phyloP scores from a whole-genome alignment of 2,329 filamentous ascomycete species.

The Setomelanomma holmii region DNA sequence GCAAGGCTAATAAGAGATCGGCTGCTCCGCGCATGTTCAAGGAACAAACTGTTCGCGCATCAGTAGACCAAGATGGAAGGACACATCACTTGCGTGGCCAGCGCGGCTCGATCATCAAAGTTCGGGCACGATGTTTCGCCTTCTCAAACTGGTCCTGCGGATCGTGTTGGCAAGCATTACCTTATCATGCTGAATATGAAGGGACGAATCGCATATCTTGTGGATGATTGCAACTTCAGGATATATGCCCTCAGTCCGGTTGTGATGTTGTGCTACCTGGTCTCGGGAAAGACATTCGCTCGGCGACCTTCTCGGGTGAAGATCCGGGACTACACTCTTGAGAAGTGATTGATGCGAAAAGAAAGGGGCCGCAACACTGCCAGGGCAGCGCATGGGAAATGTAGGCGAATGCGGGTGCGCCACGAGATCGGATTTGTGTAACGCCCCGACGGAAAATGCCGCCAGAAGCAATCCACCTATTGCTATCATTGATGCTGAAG shows the following conservation, averaged over 20 bases:
- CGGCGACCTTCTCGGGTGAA: too few species aligned
- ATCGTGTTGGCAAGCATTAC: too few species aligned
- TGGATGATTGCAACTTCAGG: too few species aligned
- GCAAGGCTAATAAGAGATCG: constrained; percentile 12
- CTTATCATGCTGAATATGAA: too few species aligned
- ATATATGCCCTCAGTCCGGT: too few species aligned
- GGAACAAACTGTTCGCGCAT: background rate
- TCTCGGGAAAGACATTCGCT: background rate
- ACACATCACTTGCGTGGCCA: too few species aligned
- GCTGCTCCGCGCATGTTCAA: constrained; percentile 3
- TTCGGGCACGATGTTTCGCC: too few species aligned
- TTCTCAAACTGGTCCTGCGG: too few species aligned
- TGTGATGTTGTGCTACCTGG: too few species aligned
- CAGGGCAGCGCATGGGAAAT: constrained; percentile 14
- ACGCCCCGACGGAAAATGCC: constrained; percentile 9
- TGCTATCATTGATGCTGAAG: background rate
- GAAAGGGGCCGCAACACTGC: background rate
- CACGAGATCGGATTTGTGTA: constrained; percentile 20
- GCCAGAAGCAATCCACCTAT: background rate
- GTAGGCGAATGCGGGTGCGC: constrained; percentile 16
- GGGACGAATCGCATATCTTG: too few species aligned
- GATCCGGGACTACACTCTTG: too few species aligned
- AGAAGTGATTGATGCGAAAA: background rate
- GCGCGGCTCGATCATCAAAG: too few species aligned
- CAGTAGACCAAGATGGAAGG: background rate